A percentile compares a stretch with the other conserved stretches of the same genome.
phyloP scores from a whole-genome alignment of 2,329 filamentous ascomycete genomes.

The Neophaeococcomyces aloes region DNA sequence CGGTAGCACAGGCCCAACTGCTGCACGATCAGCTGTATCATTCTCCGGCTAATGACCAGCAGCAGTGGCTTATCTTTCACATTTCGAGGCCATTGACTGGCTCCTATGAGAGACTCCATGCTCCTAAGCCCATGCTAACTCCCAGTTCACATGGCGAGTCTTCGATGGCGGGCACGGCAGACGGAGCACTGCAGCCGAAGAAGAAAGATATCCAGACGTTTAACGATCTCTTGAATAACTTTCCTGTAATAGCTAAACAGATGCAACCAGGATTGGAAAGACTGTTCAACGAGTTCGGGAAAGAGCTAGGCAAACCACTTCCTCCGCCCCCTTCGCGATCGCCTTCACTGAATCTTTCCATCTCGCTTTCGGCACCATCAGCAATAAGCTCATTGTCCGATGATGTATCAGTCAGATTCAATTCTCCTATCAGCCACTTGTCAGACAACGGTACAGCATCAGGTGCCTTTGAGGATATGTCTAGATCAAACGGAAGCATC shows the following conservation, averaged over 20 bases:
- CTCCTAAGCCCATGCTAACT: conserved; percentile 55
- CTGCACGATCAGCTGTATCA: conserved; percentile 79
- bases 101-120: conserved; percentile 50
- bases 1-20: conserved; percentile 77
- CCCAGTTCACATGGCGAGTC: conserved; percentile 37
- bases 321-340: conserved; percentile 53
- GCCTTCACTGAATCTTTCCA: not conserved
- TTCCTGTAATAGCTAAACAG: conserved; percentile 89
- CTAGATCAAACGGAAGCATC: conserved; percentile 30
- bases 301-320: conserved; percentile 72
- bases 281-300: conserved; percentile 79
- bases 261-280: conserved; percentile 89
- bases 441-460: conserved; percentile 15
- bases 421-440: conserved; percentile 10
- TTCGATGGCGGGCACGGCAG: conserved; percentile 15
- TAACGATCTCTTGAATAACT: conserved; percentile 76
- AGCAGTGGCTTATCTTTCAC: conserved; percentile 94
- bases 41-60: conserved; percentile 74
- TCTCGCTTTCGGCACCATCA: conserved; percentile 20
- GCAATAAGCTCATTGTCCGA: conserved; percentile 51
- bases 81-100: conserved; percentile 84
- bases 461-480: conserved; percentile 22
- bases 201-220: conserved; percentile 93
- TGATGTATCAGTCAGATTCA: conserved; percentile 1
- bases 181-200: conserved; percentile 39